phyloP scores from a whole-genome alignment of 202 grass and related monocot genomes.

The Schoenoplectus tabernaemontani region DNA sequence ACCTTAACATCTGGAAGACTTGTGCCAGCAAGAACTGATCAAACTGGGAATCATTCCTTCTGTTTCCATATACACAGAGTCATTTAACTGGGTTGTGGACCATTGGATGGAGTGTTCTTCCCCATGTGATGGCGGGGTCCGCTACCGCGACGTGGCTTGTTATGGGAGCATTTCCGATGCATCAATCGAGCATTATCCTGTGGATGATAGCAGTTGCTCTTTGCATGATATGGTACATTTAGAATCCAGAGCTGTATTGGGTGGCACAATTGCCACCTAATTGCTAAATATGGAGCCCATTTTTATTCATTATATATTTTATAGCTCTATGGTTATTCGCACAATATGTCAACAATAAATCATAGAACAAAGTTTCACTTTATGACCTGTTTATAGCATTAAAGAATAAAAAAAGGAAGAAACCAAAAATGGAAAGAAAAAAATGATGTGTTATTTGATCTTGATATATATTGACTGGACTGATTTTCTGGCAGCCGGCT shows the following conservation, averaged over 20 bases:
- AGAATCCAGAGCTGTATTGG: background rate
- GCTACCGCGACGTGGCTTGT: constrained; percentile 70
- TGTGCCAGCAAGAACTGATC: background rate
- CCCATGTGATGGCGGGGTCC: constrained; percentile 62
- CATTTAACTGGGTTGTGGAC: constrained; percentile 57
- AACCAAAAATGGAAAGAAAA: background rate
- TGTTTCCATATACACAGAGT: constrained; percentile 36
- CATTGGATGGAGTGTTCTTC: constrained; percentile 77
- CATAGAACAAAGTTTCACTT: background rate
- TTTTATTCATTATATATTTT: background rate
- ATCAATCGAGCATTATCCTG: constrained; percentile 55
- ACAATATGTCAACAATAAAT: background rate
- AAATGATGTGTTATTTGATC: background rate
- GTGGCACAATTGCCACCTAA: background rate
- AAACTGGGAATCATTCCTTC: background rate
- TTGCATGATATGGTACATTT: constrained; percentile 46
- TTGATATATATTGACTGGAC: constrained; percentile 1
- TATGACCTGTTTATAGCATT: background rate
- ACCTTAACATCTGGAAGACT: background rate
- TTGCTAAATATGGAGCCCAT: background rate
- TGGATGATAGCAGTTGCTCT: constrained; percentile 59
- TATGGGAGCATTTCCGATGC: constrained; percentile 46
- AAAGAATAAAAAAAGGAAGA: background rate
- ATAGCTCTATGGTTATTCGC: no score
- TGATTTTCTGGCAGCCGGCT: constrained; percentile 35